Evolutionary conservation across 768 basidiomycete species (phyloP).

Genomic region (Heimioporus sp.): DNA sequence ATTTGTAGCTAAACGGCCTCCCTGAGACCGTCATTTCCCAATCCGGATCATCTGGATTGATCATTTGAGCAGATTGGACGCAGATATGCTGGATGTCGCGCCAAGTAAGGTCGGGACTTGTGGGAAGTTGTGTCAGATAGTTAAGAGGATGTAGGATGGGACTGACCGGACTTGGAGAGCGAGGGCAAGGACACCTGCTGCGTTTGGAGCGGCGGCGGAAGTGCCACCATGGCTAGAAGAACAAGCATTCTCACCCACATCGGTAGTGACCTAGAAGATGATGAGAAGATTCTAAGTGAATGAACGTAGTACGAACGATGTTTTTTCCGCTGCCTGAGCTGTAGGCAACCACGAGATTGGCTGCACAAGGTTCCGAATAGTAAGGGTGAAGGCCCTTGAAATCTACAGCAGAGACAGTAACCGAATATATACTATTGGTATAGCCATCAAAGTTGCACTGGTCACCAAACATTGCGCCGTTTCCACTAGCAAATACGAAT

Average conservation of each 20-base stretch:
- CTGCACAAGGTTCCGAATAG: conserved; percentile 97
- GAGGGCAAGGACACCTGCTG: conserved; percentile 89
- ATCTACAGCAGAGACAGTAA: conserved; percentile 95
- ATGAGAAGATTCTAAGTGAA: conserved; percentile 12
- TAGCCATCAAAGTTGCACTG: conserved; percentile 99
- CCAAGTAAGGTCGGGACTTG: conserved; percentile 93
- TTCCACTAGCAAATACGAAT: conserved; percentile 97
- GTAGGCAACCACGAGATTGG: conserved; percentile 95
- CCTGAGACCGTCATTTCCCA: conserved; percentile 77
- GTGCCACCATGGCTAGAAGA: conserved; percentile 89
- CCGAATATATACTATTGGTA: conserved; percentile 94
- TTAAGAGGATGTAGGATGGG: conserved; percentile 1
- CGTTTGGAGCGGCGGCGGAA: conserved; percentile 96
- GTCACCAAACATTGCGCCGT: conserved; percentile 87
- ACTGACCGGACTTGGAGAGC: conserved; percentile 82
- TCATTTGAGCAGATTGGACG: conserved; percentile 67
- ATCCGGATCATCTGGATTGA: conserved; percentile 90
- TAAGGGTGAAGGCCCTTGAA: conserved; percentile 92
- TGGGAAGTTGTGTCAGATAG: conserved; percentile 4
- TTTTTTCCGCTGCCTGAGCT: conserved; percentile 92
- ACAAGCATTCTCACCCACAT: conserved; percentile 83
- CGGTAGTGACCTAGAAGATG: conserved; percentile 81
- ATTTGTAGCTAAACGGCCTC: conserved; percentile 78
- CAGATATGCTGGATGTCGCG: conserved; percentile 92
- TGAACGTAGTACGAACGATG: conserved; percentile 61